Percentiles rank a stretch among this genome's conserved stretches.
phyloP scores from a whole-genome alignment of 2,329 filamentous ascomycete genomes.

The Cladophialophora immunda region DNA sequence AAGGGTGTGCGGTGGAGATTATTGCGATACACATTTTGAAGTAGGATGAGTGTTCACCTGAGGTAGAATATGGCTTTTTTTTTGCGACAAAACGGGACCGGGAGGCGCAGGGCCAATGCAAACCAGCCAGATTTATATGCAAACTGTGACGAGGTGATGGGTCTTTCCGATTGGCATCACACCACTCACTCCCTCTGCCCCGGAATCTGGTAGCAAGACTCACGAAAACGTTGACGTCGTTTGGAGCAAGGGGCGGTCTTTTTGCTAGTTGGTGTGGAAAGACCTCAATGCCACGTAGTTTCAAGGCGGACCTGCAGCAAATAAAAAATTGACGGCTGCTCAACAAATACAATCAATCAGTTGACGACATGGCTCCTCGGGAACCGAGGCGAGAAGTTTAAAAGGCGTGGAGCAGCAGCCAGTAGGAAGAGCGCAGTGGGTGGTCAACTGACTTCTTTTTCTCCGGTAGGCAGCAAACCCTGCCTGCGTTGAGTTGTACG shows the following conservation, averaged over 20 bases:
- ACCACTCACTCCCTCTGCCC: neutral
- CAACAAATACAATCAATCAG: neutral
- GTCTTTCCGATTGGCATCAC: slow-evolving; percentile 1
- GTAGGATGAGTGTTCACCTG: neutral
- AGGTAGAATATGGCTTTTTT: neutral
- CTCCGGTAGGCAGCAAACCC: neutral
- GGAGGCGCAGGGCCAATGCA: neutral
- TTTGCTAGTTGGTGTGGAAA: neutral
- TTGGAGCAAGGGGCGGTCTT: neutral
- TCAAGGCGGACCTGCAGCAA: neutral
- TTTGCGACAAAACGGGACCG: neutral
- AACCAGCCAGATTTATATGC: neutral
- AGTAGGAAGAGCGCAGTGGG: slow-evolving; percentile 1
- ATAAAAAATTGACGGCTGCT: neutral
- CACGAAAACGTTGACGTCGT: slow-evolving; percentile 4
- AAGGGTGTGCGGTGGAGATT: slow-evolving; percentile 77
- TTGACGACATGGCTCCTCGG: neutral
- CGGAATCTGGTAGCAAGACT: neutral
- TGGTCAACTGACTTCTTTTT: neutral
- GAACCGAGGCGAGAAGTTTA: slow-evolving; percentile 5
- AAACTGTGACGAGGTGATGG: neutral
- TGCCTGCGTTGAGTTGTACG: neutral
- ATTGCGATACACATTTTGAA: slow-evolving; percentile 77
- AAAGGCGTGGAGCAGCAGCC: neutral
- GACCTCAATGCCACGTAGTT: slow-evolving; percentile 4